phyloP scores from a whole-genome alignment of 2,329 filamentous ascomycete genomes.

The Neospermospora avenae region DNA sequence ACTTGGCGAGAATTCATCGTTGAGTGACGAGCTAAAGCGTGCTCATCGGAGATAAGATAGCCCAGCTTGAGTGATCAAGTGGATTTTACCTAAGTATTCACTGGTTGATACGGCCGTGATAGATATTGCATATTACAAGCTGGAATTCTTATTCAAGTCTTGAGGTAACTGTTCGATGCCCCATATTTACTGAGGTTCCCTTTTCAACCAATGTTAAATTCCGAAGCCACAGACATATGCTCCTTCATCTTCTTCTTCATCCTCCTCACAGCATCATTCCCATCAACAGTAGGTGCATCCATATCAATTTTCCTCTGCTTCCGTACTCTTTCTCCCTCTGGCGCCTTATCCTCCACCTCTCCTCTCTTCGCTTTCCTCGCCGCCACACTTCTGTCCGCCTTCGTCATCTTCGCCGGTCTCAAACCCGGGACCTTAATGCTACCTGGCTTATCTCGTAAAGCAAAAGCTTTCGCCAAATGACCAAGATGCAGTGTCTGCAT shows the following conservation, averaged over 20 bases:
- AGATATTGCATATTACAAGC: not conserved
- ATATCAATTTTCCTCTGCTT: conserved; percentile 38
- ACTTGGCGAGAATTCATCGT: too few relatives aligned
- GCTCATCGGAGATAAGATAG: too few relatives aligned
- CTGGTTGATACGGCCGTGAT: too few relatives aligned
- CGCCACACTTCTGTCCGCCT: conserved; percentile 39
- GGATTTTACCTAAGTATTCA: too few relatives aligned
- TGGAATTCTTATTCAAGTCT: not conserved
- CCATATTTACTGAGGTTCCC: not conserved
- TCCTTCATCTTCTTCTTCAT: conserved; percentile 62
- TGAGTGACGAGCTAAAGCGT: too few relatives aligned
- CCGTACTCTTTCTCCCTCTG: conserved; percentile 33
- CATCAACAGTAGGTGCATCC: conserved; percentile 42
- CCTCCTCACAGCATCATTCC: conserved; percentile 58
- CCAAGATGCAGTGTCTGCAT: conserved; percentile 89
- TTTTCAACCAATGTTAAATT: conserved; percentile 64
- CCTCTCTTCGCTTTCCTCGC: conserved; percentile 36
- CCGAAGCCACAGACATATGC: conserved; percentile 54
- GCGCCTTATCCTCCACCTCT: conserved; percentile 37
- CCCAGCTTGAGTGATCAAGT: too few relatives aligned
- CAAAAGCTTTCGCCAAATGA: conserved; percentile 92
- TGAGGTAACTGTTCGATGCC: not conserved
- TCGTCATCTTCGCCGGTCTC: conserved; percentile 42
- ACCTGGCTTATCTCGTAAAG: conserved; percentile 80
- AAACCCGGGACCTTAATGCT: conserved; percentile 61